Percentiles rank a stretch among this genome's conserved stretches.
These are phyloP conservation scores for Lachancea lanzarotensis DNA, from an alignment of 805 yeast genomes.

Conservation along the genomic window DNA sequence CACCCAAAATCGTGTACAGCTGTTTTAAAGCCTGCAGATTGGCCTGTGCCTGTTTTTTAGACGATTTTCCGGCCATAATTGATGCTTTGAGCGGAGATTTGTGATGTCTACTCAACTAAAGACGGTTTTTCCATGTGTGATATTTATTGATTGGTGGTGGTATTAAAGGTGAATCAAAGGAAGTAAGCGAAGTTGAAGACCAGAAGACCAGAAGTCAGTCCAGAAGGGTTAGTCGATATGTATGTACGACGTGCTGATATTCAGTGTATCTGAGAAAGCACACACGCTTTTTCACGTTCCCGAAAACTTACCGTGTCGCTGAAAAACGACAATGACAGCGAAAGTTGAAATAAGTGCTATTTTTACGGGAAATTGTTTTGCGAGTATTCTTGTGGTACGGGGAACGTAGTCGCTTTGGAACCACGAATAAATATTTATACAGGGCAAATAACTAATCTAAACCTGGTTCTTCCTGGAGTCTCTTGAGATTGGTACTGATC, in stretches of 20 bases:
- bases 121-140: not conserved
- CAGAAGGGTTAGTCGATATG: too few species aligned
- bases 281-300: too few species aligned
- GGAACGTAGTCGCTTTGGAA: too few species aligned
- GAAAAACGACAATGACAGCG: not conserved
- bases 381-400: too few species aligned
- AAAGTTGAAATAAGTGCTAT: too few species aligned
- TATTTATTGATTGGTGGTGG: not conserved
- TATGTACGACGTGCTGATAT: too few species aligned
- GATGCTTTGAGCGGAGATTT: not conserved
- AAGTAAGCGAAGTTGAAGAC: not conserved
- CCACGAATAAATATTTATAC: too few species aligned
- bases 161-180: not conserved
- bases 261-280: too few species aligned
- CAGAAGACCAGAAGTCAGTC: not conserved
- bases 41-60: constrained; percentile 44
- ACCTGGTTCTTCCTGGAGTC: too few species aligned
- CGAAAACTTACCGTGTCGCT: not conserved
- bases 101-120: not conserved
- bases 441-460: too few species aligned
- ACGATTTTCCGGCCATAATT: constrained; percentile 51
- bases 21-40: constrained; percentile 19
- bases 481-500: too few species aligned
- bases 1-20: constrained; percentile 21
- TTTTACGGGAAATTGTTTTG: too few species aligned